Percentiles rank a stretch among this genome's conserved stretches.
Evolutionary conservation across 2,329 filamentous ascomycete genomes (phyloP).

Genomic region (Fusarium acutatum): DNA sequence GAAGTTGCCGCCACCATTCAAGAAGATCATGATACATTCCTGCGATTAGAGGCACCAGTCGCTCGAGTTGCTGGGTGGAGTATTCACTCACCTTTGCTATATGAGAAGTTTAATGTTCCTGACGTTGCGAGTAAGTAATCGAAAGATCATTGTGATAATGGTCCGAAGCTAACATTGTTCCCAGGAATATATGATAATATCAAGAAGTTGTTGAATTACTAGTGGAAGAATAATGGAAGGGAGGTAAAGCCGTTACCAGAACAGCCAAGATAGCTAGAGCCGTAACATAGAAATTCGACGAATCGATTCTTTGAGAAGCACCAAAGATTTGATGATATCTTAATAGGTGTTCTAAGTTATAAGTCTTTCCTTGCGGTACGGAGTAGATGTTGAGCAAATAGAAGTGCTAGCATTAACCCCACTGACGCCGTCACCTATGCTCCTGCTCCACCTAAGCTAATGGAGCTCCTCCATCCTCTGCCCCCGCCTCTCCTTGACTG

Average conservation of each 20-base stretch:
- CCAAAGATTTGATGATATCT: not conserved
- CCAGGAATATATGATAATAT: conserved; percentile 77
- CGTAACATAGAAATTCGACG: not conserved
- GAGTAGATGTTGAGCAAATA: not conserved
- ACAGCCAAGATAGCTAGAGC: not conserved
- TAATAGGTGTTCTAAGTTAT: not conserved
- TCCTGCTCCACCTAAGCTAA: conserved; percentile 34
- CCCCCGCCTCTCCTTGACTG: conserved; percentile 40
- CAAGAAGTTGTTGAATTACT: conserved; percentile 73
- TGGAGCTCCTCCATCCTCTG: conserved; percentile 24
- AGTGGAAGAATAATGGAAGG: not conserved
- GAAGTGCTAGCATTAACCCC: not conserved
- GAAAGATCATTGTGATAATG: not conserved
- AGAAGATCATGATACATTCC: conserved; percentile 77
- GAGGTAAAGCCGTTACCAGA: not conserved
- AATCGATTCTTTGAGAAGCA: not conserved
- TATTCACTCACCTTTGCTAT: conserved; percentile 81
- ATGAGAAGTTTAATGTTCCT: conserved; percentile 82
- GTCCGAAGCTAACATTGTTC: conserved; percentile 6
- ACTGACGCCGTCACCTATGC: conserved; percentile 11
- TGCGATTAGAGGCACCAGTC: conserved; percentile 85
- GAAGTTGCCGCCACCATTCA: conserved; percentile 91
- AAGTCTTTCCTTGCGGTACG: not conserved
- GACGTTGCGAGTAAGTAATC: conserved; percentile 82
- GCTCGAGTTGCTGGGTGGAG: conserved; percentile 89